A percentile compares a stretch with the other conserved stretches of the same genome.
phyloP scores from a whole-genome alignment of 441 rosid species.

The Pelargonium myrrhifolium region DNA sequence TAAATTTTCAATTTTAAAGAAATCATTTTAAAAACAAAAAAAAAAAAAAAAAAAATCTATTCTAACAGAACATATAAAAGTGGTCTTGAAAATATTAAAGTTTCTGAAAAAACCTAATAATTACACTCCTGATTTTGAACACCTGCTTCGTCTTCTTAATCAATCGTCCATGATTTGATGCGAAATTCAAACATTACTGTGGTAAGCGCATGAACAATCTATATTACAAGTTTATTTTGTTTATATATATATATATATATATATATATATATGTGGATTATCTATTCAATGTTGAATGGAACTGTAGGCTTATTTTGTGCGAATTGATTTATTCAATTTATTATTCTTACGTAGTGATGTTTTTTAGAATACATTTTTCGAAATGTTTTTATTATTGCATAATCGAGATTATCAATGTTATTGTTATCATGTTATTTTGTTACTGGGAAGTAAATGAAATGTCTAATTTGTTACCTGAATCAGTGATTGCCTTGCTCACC shows the following conservation, averaged over 20 bases:
- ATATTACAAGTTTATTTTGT: not conserved
- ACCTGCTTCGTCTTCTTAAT: not conserved
- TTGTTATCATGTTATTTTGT: not conserved
- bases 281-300: not conserved
- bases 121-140: not conserved
- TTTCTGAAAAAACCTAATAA: not conserved
- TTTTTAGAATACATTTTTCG: not conserved
- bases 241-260: no score
- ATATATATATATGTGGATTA: no score
- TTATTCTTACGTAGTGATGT: not conserved
- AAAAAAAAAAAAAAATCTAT: not conserved
- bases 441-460: slow-evolving; percentile 1
- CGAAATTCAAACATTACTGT: not conserved
- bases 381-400: not conserved
- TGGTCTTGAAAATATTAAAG: not conserved
- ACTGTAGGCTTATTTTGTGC: not conserved
- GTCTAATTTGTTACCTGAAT: not conserved
- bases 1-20: not conserved
- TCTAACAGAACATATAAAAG: not conserved
- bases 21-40: not conserved
- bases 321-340: not conserved
- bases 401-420: not conserved
- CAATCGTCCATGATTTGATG: not conserved
- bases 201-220: slow-evolving; percentile 2
- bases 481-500: not conserved